Base-by-base conservation (phyloP, 495 filamentous ascomycete genomes). In the Xylaria flabelliformis region DNA sequence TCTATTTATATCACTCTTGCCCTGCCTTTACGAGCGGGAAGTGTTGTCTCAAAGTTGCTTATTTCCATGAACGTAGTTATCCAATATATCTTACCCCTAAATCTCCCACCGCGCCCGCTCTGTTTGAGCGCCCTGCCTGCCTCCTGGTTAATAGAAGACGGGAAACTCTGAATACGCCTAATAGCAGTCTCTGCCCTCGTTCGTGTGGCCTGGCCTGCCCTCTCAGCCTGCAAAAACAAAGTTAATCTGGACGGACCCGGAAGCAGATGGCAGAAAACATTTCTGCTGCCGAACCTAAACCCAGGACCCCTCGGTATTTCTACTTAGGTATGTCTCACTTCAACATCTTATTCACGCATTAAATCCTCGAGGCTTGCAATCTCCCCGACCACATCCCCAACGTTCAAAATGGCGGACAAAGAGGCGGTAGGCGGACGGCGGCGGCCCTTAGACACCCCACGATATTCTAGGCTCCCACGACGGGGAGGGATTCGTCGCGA, bases 291-390 rank as follows among this genome's bases (percentile, higher is more conserved):
- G 68, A 64, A 63, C 55, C n/a, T 62, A 62, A 46, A 61, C 42
- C 42, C 26, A 66, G 42, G 48, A 63, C 58, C 36, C 69, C 69
- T 65, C 50, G 69, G 24, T 71, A 51, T 26, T 61, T 61, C 36
- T 46, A 63, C 63, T 67, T 71, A 74, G 75, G 77, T 79, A 79
- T 71, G 77, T 77, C 44, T 4, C 34, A 48, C 53, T 12, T 69
- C 72, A 46, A 71, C 29, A 17, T 61, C 17, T 67, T 72, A 13
- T 71, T 61, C 53, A n/a, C 13, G 15, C 44, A 41, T 56, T 63
- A 1, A 39, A 13, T 32, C 55, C 41, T 68, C 8, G 17, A 48
- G 19, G 48, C 39, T 21, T 13, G 13, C 39, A 26, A 9, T 7
- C 17, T 15, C 36, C 17, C 13, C 13, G 32, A 69, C 67, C 9